These are phyloP conservation scores for Cardamine resedifolia DNA, from an alignment of 345 rosid genomes.

Conservation along the genomic window DNA sequence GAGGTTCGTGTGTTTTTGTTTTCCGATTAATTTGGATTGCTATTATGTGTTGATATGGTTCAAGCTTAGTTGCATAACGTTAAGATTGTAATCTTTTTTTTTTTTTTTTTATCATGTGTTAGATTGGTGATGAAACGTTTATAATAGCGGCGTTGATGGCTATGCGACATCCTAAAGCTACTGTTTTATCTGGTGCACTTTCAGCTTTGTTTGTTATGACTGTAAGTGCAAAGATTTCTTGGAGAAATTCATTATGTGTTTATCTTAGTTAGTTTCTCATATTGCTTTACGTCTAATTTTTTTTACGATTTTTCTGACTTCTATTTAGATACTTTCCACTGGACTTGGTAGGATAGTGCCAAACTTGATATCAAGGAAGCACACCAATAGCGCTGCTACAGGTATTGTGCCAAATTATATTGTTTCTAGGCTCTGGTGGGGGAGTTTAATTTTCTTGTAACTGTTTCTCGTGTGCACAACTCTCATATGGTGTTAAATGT, in stretches of 20 bases:
- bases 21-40: not conserved
- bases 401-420: slow-evolving; percentile 42
- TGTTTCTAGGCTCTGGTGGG: not conserved
- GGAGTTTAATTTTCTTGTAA: not conserved
- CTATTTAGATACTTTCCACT: slow-evolving; percentile 86
- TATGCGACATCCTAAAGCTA: slow-evolving; percentile 98
- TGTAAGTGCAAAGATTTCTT: slow-evolving; percentile 45
- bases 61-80: not conserved
- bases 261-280: not conserved
- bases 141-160: slow-evolving; percentile 99
- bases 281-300: not conserved
- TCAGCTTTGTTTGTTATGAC: slow-evolving; percentile 94
- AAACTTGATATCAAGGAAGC: slow-evolving; percentile 97
- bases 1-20: slow-evolving; percentile 60
- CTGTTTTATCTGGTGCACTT: slow-evolving; percentile 89
- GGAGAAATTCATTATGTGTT: not conserved
- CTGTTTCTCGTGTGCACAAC: not conserved
- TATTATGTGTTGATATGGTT: not conserved
- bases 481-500: not conserved
- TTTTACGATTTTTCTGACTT: slow-evolving; percentile 13
- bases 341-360: slow-evolving; percentile 99
- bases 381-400: slow-evolving; percentile 98
- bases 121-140: slow-evolving; percentile 99
- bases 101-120: slow-evolving; percentile 15
- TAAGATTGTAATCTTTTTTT: slow-evolving; percentile 5